Conservation (phyloP, 2,329 filamentous ascomycete genomes). For the Claviceps purpurea region DNA sequence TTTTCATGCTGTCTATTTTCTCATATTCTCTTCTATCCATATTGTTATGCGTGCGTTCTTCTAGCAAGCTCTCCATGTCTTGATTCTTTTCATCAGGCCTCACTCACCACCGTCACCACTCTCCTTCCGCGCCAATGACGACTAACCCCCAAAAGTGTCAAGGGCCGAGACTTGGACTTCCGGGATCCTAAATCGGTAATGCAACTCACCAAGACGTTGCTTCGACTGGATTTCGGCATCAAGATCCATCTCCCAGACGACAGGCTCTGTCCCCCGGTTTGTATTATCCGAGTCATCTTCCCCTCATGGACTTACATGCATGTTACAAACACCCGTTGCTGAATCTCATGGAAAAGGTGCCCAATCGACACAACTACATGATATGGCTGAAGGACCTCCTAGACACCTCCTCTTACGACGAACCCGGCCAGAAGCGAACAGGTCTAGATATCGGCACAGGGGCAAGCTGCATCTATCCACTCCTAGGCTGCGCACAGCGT, state of each 20-base stretch:
- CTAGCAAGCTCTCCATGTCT: no score
- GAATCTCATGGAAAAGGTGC: slow-evolving; percentile 26
- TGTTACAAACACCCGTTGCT: not conserved
- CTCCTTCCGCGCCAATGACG: not conserved
- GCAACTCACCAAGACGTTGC: slow-evolving; percentile 68
- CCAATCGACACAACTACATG: slow-evolving; percentile 73
- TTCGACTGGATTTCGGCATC: slow-evolving; percentile 64
- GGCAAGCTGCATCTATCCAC: slow-evolving; percentile 80
- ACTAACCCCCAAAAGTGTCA: slow-evolving; percentile 8
- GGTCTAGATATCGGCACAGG: slow-evolving; percentile 86
- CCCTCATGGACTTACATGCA: not conserved
- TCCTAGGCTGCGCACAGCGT: slow-evolving; percentile 60
- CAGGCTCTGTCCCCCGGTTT: slow-evolving; percentile 73
- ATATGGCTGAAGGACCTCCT: slow-evolving; percentile 75
- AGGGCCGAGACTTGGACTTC: slow-evolving; percentile 56
- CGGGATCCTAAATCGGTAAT: slow-evolving; percentile 61
- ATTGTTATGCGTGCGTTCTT: no score
- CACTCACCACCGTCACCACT: no score
- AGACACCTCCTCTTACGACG: slow-evolving; percentile 51
- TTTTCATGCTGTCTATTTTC: not conserved
- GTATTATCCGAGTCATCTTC: slow-evolving; percentile 8
- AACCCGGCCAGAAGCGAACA: slow-evolving; percentile 34
- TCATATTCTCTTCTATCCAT: not conserved
- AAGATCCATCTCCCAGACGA: slow-evolving; percentile 58
- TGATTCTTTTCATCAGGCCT: no score